phyloP scores from a whole-genome alignment of 768 basidiomycete genomes.

The Psilocybe azurescens region DNA sequence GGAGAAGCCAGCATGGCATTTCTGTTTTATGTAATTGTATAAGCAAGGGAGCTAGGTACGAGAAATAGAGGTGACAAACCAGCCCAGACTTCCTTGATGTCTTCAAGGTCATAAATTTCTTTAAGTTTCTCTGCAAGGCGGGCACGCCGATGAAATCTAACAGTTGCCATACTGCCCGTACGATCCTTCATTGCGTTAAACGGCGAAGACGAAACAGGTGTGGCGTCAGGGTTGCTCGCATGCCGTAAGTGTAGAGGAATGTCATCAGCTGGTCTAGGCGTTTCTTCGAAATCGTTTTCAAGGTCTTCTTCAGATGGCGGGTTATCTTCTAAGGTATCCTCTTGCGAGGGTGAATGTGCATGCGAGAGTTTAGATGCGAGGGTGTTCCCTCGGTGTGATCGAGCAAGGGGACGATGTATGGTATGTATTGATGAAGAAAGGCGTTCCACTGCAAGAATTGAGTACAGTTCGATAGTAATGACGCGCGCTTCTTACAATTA shows the following conservation, averaged over 20 bases:
- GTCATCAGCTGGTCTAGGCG: conserved; percentile 42
- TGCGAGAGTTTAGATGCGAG: conserved; percentile 24
- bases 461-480: neutral
- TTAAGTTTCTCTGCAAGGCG: conserved; percentile 87
- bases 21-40: conserved; percentile 48
- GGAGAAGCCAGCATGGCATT: conserved; percentile 93
- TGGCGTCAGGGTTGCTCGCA: neutral
- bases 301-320: conserved; percentile 28
- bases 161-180: conserved; percentile 73
- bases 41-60: neutral
- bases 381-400: conserved; percentile 53
- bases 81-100: conserved; percentile 84
- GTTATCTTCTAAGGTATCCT: conserved; percentile 29
- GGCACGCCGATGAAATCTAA: conserved; percentile 68
- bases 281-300: conserved; percentile 65
- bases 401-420: conserved; percentile 82
- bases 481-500: conserved; percentile 27
- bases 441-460: conserved; percentile 39
- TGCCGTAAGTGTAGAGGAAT: conserved; percentile 11
- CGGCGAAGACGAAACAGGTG: conserved; percentile 12
- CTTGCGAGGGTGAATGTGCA: conserved; percentile 28
- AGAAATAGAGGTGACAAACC: conserved; percentile 48
- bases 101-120: conserved; percentile 85
- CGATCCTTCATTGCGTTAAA: conserved; percentile 40
- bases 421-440: conserved; percentile 89